Evolutionary conservation across 495 filamentous ascomycete genomes (phyloP), one percentile per base, ranked within the genome.

Genomic region (Lasiosphaeria miniovina): DNA sequence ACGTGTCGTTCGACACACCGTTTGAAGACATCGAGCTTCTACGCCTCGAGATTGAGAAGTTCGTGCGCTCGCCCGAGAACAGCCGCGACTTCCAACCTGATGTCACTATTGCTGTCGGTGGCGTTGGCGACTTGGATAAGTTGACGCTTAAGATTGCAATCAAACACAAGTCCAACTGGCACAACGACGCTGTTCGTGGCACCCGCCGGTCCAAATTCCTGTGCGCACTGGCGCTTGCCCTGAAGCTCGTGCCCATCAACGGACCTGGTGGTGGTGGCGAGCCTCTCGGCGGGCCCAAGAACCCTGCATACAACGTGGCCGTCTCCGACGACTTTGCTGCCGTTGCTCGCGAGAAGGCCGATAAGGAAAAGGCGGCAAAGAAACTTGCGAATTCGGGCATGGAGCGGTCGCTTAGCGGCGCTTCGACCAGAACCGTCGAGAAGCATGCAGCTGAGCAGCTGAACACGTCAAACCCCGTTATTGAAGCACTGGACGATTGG

Each of bases 141-240:
- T 77, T 98, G 34, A 83, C 88, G 65, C 82, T 98, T 40, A 86
- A 84, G 60, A 82, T 94, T 41, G 88, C 90, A 61, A 91, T 97
- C 67, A 85, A 86, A 59, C 92, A 97, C 79, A 96, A 96, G 77
- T 88, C 88, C 61, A 98, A 98, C 76, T 98, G 94, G 94, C 86
- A 93, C 49, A 96, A 95, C 71, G 93, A 96, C 60, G 81, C 84
- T 35, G 80, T 98, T 43, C 87, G 93, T 31, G 85, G 88, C 31
- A 82, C 89, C 14, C 86, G 94, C 46, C 88, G 93, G 55, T 94
- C 90, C 67, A 97, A 96, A 72, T 96, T 98, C 77, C 94, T 98
- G 86, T 96, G 92, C 67, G 94, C 94, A 4, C 80, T 98, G 45
- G 87, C 96, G 6, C 75, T 91, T 9, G 93, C 94, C 8, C 78